Base-by-base conservation (phyloP, 2,329 filamentous ascomycete genomes). In the Lasiodiplodia hormozganensis region DNA sequence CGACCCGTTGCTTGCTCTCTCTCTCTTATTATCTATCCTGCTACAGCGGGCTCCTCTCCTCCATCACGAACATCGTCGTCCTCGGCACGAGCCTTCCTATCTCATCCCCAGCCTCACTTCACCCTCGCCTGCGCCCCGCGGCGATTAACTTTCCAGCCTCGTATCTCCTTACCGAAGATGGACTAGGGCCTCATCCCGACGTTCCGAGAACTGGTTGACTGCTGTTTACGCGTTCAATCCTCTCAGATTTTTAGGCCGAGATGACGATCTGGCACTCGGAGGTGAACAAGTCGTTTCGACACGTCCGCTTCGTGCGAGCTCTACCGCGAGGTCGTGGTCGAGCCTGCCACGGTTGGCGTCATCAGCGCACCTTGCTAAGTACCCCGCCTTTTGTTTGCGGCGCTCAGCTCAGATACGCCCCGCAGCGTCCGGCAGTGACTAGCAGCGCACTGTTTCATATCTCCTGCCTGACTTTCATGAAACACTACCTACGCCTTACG, bases 101-200 rank as follows among this genome's bases (percentile, higher is more conserved):
- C 60, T 64, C 43, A 47, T n/a, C 31, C 47, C 51, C 60, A 38
- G 47, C 47, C 47, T 51, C 43, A 47, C 58, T n/a, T 7, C 21
- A 31, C 18, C 14, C 18, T 18, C 8, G 11, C 25, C 23, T 18
- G 54, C 31, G 36, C 34, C 43, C 58, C 60, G 36, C 43, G 31
- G 43, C 58, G 58, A 64, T 64, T 64, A 52, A 64, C 60, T 64
- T 31, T 64, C 60, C 47, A 38, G 47, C 58, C 47, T 64, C 47
- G 60, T 49, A 52, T 52, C 31, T 49, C 47, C 60, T 64, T 49
- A 21, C 60, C 60, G 5, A 51, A 21, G 21, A 36, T 16, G n/a
- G 43, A 11, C 12, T 51, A 64, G 60, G 28, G 43, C 60, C 14
- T 16, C 47, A 21, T 52, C 47, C 43, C 43, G 60, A 12, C 60